Evolutionary conservation across 139 green algal genomes (phyloP).

Genomic region (Astrephomene gubernaculifera): DNA sequence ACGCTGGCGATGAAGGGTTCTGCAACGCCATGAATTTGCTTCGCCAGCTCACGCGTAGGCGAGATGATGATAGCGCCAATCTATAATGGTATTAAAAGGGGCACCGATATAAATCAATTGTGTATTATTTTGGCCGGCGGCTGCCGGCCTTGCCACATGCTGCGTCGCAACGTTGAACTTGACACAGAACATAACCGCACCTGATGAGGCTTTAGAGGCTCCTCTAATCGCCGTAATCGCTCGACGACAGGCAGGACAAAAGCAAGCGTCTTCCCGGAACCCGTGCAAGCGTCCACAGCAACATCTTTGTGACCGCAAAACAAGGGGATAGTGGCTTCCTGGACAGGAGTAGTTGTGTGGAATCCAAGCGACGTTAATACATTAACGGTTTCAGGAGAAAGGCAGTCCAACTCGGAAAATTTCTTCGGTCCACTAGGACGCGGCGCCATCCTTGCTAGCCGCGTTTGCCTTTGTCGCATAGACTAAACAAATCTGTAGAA

Average conservation of each 20-base stretch:
- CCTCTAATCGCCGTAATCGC: conserved; percentile 78
- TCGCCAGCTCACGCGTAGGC: conserved; percentile 94
- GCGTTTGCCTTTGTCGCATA: too few relatives aligned
- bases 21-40: conserved; percentile 90
- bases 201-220: conserved; percentile 82
- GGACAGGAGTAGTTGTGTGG: conserved; percentile 86
- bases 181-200: conserved; percentile 45
- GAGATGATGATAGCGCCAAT: conserved; percentile 93
- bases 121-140: too few relatives aligned
- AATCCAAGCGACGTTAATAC: conserved; percentile 78
- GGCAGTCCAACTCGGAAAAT: conserved; percentile 45
- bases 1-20: conserved; percentile 80
- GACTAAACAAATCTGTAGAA: too few relatives aligned
- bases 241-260: conserved; percentile 97
- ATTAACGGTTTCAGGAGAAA: conserved; percentile 66
- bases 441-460: not conserved
- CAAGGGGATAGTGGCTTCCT: conserved; percentile 93
- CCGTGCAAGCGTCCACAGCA: conserved; percentile 94
- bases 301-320: conserved; percentile 97
- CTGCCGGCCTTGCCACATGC: too few relatives aligned
- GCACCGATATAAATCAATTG: too few relatives aligned
- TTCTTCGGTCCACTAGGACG: conserved; percentile 10
- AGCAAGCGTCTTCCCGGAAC: conserved; percentile 97
- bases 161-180: too few relatives aligned
- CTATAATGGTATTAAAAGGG: conserved; percentile 62